phyloP scores from a whole-genome alignment of 345 rosid genomes.

The Sisymbrium altissimum region DNA sequence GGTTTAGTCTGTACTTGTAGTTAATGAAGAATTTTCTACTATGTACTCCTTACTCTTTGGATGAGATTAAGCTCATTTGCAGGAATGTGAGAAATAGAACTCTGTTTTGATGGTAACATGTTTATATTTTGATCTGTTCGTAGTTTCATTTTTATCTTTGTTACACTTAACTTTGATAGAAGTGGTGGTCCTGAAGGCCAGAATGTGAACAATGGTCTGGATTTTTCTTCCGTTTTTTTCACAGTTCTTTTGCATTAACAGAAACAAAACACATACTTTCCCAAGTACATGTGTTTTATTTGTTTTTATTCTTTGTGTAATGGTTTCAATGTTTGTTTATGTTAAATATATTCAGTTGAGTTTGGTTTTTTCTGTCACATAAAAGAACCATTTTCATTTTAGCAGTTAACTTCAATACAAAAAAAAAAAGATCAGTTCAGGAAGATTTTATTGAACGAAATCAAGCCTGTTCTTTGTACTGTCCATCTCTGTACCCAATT shows the following conservation, averaged over 20 bases:
- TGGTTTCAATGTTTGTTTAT: too few species aligned
- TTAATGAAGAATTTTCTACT: not conserved
- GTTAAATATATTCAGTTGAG: too few species aligned
- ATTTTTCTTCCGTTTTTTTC: not conserved
- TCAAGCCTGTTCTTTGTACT: conserved; percentile 88
- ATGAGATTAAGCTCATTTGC: not conserved
- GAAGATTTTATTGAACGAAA: conserved; percentile 67
- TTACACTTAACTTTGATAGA: conserved; percentile 80
- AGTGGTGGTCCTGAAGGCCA: conserved; percentile 99
- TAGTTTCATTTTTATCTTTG: conserved; percentile 18
- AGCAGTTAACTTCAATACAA: not conserved
- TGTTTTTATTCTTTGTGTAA: too few species aligned
- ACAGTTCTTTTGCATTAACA: not conserved
- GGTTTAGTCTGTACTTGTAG: not conserved
- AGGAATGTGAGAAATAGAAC: not conserved
- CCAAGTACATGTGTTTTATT: too few species aligned
- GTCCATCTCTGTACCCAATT: conserved; percentile 83
- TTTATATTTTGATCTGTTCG: not conserved
- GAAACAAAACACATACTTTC: too few species aligned
- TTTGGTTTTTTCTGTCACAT: too few species aligned
- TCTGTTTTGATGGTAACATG: not conserved
- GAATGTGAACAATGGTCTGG: conserved; percentile 91
- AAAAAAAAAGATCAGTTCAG: not conserved
- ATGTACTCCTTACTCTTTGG: too few species aligned
- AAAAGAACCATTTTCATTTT: too few species aligned